Evolutionary conservation across 2,329 filamentous ascomycete genomes (phyloP), one percentile per base, ranked within the genome.

Genomic region (Cordyceps tenuipes): DNA sequence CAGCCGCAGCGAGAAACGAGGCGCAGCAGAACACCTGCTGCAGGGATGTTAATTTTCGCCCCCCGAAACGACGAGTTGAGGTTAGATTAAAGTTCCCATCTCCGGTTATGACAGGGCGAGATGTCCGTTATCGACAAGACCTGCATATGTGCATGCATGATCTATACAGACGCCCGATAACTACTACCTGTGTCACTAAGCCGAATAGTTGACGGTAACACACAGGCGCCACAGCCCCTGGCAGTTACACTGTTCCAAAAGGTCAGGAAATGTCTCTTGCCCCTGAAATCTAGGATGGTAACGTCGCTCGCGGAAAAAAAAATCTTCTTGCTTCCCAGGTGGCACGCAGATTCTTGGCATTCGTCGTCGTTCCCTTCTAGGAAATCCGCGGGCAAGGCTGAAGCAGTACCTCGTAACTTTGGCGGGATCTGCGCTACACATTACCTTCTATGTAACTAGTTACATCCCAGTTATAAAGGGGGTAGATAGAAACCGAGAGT

Each of bases 1-100:
- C 46, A 57, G 55, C 56, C 56, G 36, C 47, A 58, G 56, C 56
- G 44, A 47, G 39, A 21, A 44, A 48, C 39, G 47, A 58, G 56
- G 56, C 56, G 56, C 56, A 58, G 56, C 34, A 36, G 1, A 12
- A 36, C 34, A 10, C 34, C 34, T 3, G 3, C 9, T 6, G 17
- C 34, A 29, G 23, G 17, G 10, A 15, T 13, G 34, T 10, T 36
- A 36, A 36, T 36, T 41, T 26, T 44, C 39, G 36, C 21, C 9
- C 9, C 9, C 41, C 53, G 29, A 55, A 36, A 13, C 8, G 43
- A 29, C 43, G 8, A 48, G 8, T 39, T n/a, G 10, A 48, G 43
- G 53, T 48, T 39, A 44, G 29, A 56, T 56, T 56, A 48, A 44
- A 56, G 43, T 48, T 44, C 19, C 12, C 44, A 54, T 54, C 51